phyloP scores from a whole-genome alignment of 345 rosid species.

The Ceriops tagal region DNA sequence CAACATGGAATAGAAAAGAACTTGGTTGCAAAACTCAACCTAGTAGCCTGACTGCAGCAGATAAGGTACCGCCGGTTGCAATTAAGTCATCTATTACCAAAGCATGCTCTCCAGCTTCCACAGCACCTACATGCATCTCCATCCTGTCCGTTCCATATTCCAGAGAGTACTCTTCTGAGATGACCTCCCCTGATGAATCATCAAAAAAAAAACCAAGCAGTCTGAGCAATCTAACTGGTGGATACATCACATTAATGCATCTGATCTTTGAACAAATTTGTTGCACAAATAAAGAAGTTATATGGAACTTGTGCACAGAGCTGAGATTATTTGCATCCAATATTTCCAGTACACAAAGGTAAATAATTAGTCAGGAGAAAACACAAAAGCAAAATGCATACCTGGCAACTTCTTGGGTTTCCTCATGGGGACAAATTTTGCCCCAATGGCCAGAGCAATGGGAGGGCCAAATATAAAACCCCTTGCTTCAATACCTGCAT shows the following conservation, averaged over 20 bases:
- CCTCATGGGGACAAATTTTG: constrained; percentile 97
- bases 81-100: constrained; percentile 86
- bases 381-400: constrained; percentile 16
- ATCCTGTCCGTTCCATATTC: constrained; percentile 94
- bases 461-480: constrained; percentile 99
- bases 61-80: constrained; percentile 94
- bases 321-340: not conserved
- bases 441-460: constrained; percentile 96
- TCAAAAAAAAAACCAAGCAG: constrained; percentile 11
- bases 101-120: constrained; percentile 82
- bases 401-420: constrained; percentile 97
- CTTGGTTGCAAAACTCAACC: constrained; percentile 41
- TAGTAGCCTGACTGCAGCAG: constrained; percentile 89
- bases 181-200: constrained; percentile 64
- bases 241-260: no score
- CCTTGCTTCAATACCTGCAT: constrained; percentile 90
- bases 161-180: constrained; percentile 85
- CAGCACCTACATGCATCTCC: constrained; percentile 99
- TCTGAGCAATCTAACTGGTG: not conserved
- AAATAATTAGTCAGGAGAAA: not conserved
- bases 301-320: not conserved
- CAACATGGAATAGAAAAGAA: not conserved
- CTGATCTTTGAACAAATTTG: no score
- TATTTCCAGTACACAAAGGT: not conserved
- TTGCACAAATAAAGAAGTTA: not conserved